These are phyloP conservation scores for Earliella scabrosa DNA, from an alignment of 1,284 basidiomycete species.

Conservation along the genomic window DNA sequence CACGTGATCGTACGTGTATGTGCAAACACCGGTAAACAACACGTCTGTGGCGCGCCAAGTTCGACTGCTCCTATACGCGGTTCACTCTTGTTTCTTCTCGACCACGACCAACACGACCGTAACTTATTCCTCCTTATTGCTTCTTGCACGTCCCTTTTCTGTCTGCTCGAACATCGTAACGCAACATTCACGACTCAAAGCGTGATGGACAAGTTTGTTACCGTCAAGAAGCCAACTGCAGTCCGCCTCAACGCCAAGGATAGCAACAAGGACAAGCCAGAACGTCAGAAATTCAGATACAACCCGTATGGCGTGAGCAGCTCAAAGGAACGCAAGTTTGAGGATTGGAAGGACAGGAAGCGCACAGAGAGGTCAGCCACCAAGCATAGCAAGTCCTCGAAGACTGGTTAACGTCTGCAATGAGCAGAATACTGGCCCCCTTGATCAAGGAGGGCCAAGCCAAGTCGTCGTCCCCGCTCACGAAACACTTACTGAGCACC, in stretches of 20 bases:
- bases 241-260: conserved; percentile 20
- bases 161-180: background rate
- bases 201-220: conserved; percentile 48
- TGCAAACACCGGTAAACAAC: conserved; percentile 33
- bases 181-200: background rate
- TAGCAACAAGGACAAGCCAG: conserved; percentile 26
- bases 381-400: background rate
- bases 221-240: conserved; percentile 36
- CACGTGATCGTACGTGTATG: conserved; percentile 25
- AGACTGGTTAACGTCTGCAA: background rate
- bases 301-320: conserved; percentile 37
- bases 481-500: conserved; percentile 59
- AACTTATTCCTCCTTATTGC: no score
- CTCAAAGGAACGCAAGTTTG: conserved; percentile 30
- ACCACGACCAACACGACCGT: conserved; percentile 7
- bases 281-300: conserved; percentile 33
- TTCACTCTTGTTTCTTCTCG: conserved; percentile 1
- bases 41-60: conserved; percentile 26
- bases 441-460: conserved; percentile 32
- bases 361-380: conserved; percentile 32
- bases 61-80: background rate
- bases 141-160: conserved; percentile 6
- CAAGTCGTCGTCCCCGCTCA: conserved; percentile 51
- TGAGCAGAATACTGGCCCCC: conserved; percentile 38
- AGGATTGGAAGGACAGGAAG: conserved; percentile 36